Conservation (phyloP, 2,329 filamentous ascomycete species). For the Chaetoscypha palmicola region DNA sequence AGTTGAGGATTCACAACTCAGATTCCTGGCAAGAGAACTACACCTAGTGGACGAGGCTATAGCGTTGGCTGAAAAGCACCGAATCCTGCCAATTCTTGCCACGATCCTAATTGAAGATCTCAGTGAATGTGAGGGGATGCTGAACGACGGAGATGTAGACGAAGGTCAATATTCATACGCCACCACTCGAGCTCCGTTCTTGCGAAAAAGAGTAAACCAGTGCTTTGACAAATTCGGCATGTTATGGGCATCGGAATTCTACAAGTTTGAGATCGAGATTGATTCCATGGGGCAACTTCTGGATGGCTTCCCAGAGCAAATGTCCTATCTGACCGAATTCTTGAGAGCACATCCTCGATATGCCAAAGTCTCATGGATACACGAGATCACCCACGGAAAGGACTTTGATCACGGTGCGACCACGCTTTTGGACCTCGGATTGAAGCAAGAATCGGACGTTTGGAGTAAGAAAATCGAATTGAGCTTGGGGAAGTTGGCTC, state of each 20-base stretch:
- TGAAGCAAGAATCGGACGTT: constrained; percentile 65
- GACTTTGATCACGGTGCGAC: constrained; percentile 68
- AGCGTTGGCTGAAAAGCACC: constrained; percentile 53
- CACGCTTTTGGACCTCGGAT: constrained; percentile 63
- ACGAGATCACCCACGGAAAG: constrained; percentile 72
- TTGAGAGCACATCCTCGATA: constrained; percentile 65
- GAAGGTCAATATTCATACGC: background rate
- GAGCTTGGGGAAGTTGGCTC: constrained; percentile 76
- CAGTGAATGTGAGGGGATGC: constrained; percentile 2
- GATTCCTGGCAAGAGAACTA: constrained; percentile 39
- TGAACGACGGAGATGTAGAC: constrained; percentile 2
- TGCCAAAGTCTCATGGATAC: constrained; percentile 86
- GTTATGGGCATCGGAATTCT: constrained; percentile 61
- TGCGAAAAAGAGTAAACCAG: constrained; percentile 29
- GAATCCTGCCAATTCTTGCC: constrained; percentile 56
- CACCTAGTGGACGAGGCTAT: constrained; percentile 52
- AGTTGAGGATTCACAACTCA: constrained; percentile 40
- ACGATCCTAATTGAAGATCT: constrained; percentile 33
- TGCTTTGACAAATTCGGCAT: constrained; percentile 46
- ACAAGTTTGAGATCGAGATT: constrained; percentile 66
- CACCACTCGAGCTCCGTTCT: constrained; percentile 4
- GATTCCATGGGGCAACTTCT: constrained; percentile 63
- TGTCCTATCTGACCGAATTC: constrained; percentile 68
- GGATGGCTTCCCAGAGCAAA: constrained; percentile 60
- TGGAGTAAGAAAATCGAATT: constrained; percentile 95